Evolutionary conservation across 2,329 filamentous ascomycete species (phyloP).

Genomic region (Ceratocystis destructans): DNA sequence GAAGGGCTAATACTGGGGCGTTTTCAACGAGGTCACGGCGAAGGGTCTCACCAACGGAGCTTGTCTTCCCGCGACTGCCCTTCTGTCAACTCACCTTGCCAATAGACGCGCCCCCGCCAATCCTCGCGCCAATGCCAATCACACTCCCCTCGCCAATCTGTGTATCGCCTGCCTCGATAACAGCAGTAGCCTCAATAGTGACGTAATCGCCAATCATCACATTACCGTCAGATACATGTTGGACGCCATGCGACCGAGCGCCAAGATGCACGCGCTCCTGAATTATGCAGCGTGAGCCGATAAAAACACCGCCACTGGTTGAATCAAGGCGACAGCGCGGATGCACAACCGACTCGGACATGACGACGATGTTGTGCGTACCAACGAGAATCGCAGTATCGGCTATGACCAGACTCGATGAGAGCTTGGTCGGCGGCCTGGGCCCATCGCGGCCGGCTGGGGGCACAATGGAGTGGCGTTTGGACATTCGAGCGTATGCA

Average conservation of each 20-base stretch:
- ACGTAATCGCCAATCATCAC: conserved; percentile 48
- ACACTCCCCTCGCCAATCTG: conserved; percentile 46
- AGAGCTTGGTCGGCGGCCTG: conserved; percentile 48
- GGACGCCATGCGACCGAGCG: conserved; percentile 24
- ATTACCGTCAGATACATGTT: conserved; percentile 30
- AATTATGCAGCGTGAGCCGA: conserved; percentile 71
- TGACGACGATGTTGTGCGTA: conserved; percentile 63
- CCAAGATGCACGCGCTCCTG: conserved; percentile 54
- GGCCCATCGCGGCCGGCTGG: conserved; percentile 38
- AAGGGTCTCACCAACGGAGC: too few species aligned
- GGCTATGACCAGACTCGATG: conserved; percentile 46
- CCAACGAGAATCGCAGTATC: conserved; percentile 53
- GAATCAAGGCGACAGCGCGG: conserved; percentile 71
- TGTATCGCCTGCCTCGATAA: conserved; percentile 49
- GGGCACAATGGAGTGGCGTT: conserved; percentile 44
- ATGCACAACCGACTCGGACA: conserved; percentile 68
- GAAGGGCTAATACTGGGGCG: not conserved
- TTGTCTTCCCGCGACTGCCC: not conserved
- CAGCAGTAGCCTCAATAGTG: conserved; percentile 44
- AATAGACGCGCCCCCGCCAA: conserved; percentile 47
- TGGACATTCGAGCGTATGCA: conserved; percentile 23
- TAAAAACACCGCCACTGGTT: conserved; percentile 60
- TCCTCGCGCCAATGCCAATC: conserved; percentile 45
- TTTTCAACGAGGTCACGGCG: too few species aligned
- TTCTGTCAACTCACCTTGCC: conserved; percentile 41